Base-by-base conservation (phyloP, 1,284 basidiomycete genomes). In the Stygiomarasmius scandens region DNA sequence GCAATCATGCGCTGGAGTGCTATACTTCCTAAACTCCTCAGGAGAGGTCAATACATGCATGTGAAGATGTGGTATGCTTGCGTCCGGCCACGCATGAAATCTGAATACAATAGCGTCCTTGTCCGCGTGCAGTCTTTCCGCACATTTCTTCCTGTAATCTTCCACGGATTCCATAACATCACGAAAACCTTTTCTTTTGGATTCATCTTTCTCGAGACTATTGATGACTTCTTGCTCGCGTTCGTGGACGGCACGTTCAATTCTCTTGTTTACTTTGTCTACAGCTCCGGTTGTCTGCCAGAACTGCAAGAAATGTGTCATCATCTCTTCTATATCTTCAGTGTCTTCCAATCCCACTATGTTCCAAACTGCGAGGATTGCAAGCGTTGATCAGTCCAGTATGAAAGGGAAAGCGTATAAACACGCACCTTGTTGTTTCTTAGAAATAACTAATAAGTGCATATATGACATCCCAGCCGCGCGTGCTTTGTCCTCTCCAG, bases 381-480 rank as follows among this genome's bases (percentile, higher is more conserved):
- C 8, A 41, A n/a, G 4, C n/a, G 16, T 6, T 22, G 25, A 16
- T 19, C 25, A 27, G 32, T 12, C 10, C 9, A 14, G 8, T 22
- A 16, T 23, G 25, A 11, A 25, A 11, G 12, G 10, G 44, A 4
- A 16, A n/a, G 22, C 27, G 22, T n/a, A 19, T 11, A 22, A 6
- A 19, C n/a, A 29, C 32, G 25, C 43, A 45, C 58, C 54, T 59
- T 56, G 50, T 59, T 56, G 50, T 20, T 22, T 12, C 25, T 19
- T 34, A 4, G 58, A 49, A 22, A 59, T 55, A n/a, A 47, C 49
- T 47, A 59, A 5, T 6, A 59, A 45, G 45, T 59, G 58, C 16
- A 59, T 29, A 24, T 59, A 59, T 8, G 58, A 55, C 58, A 59
- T 59, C 10, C 58, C 58, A 41, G 38, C 38, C 8, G 58, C 58